phyloP scores from a whole-genome alignment of 2,329 filamentous ascomycete species.

The Fusarium decemcellulare region DNA sequence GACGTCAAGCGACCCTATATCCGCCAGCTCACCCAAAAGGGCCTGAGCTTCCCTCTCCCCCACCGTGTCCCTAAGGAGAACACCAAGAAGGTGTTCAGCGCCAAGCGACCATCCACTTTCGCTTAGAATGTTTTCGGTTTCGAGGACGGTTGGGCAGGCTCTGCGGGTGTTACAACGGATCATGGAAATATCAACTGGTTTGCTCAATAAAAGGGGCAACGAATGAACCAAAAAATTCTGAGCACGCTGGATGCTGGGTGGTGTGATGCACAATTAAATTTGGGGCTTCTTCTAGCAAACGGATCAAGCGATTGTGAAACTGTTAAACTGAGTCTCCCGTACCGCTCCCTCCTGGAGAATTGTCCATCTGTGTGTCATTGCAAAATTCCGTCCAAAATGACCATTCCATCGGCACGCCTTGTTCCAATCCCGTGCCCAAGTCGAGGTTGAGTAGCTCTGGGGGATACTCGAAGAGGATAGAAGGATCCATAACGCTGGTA shows the following conservation, averaged over 20 bases:
- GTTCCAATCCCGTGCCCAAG: conserved; percentile 39
- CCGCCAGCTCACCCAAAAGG: conserved; percentile 96
- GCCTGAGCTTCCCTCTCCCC: conserved; percentile 98
- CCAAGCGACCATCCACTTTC: conserved; percentile 96
- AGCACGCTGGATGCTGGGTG: conserved; percentile 41
- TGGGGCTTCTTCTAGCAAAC: conserved; percentile 43
- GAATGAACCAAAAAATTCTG: conserved; percentile 59
- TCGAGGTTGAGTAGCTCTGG: conserved; percentile 45
- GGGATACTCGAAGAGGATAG: conserved; percentile 47
- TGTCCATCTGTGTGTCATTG: conserved; percentile 55
- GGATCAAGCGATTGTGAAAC: conserved; percentile 38
- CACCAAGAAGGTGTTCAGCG: conserved; percentile 92
- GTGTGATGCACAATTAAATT: conserved; percentile 50
- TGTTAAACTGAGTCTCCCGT: conserved; percentile 38
- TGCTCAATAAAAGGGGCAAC: conserved; percentile 65
- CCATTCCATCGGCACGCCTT: conserved; percentile 47
- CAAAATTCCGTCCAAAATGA: conserved; percentile 62
- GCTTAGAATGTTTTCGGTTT: conserved; percentile 80
- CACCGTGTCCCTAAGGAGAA: conserved; percentile 90
- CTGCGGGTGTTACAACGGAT: conserved; percentile 74
- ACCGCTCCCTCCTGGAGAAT: conserved; percentile 47
- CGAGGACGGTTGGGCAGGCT: conserved; percentile 67
- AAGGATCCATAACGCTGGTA: conserved; percentile 48
- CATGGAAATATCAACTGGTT: conserved; percentile 72
- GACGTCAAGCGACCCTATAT: conserved; percentile 99